Percentiles rank a stretch among this genome's conserved stretches.
phyloP scores from a whole-genome alignment of 2,329 filamentous ascomycete species.

The Fusarium globosum region DNA sequence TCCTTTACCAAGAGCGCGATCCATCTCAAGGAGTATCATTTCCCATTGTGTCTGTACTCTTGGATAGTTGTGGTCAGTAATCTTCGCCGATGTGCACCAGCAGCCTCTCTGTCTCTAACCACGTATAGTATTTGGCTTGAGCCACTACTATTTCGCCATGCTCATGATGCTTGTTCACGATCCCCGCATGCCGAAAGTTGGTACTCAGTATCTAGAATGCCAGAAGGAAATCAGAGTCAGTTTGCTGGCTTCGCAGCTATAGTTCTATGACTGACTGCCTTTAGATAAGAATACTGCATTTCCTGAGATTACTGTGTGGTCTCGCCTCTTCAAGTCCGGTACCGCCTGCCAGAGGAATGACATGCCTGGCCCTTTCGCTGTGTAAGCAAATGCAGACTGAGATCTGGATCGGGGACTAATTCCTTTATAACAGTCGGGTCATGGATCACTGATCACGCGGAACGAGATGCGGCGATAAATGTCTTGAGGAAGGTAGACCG shows the following conservation, averaged over 20 bases:
- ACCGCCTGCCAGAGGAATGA: not conserved
- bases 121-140: not conserved
- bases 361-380: not conserved
- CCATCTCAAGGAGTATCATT: not conserved
- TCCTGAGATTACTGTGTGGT: not conserved
- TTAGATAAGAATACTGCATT: not conserved
- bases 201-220: not conserved
- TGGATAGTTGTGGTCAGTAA: not conserved
- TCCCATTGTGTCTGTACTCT: not conserved
- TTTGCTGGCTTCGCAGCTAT: fast-evolving
- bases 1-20: not conserved
- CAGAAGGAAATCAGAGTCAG: not conserved
- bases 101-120: not conserved
- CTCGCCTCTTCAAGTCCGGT: not conserved
- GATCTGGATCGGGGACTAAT: not conserved
- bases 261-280: not conserved
- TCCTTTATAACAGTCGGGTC: not conserved
- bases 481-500: not conserved
- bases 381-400: not conserved
- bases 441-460: not conserved
- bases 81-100: fast-evolving
- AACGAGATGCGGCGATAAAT: not conserved
- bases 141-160: not conserved
- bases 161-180: not conserved
- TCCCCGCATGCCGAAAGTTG: not conserved